Evolutionary conservation across 768 basidiomycete genomes (phyloP).

Genomic region (Naganishia randhawae): DNA sequence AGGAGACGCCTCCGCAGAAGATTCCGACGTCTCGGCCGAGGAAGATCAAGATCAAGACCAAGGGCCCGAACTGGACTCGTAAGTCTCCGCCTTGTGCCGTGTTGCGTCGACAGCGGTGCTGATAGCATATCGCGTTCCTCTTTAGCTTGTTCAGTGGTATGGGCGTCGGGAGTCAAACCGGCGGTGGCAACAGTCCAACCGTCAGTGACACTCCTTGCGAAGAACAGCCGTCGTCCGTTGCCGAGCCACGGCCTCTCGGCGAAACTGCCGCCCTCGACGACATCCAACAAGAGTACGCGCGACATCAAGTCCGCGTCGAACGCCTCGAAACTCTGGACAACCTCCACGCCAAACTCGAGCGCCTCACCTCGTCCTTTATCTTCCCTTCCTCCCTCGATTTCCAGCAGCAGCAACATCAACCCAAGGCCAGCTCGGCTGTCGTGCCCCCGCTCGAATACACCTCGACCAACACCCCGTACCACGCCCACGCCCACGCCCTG

Average conservation of each 20-base stretch:
- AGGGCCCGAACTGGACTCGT: neutral
- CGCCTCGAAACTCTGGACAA: conserved; percentile 29
- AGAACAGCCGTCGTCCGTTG: neutral
- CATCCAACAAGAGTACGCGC: conserved; percentile 22
- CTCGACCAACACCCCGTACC: conserved; percentile 59
- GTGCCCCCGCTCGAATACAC: conserved; percentile 57
- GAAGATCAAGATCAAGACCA: neutral
- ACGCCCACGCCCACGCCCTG: conserved; percentile 61
- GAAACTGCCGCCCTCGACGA: no score
- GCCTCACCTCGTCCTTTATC: conserved; percentile 9
- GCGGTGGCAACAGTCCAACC: neutral
- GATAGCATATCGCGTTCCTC: neutral
- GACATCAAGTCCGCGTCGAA: conserved; percentile 20
- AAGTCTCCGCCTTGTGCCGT: neutral
- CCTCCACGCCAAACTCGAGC: conserved; percentile 19
- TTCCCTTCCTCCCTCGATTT: conserved; percentile 30
- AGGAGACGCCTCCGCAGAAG: neutral
- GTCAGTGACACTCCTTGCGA: neutral
- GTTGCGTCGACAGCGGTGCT: neutral
- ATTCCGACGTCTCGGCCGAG: neutral
- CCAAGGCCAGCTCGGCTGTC: neutral
- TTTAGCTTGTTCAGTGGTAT: neutral
- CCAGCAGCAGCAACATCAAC: neutral
- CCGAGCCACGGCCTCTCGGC: no score
- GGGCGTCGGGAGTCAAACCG: neutral